phyloP scores from a whole-genome alignment of 208 protist genomes.

The Vickermania spadyakhi region DNA sequence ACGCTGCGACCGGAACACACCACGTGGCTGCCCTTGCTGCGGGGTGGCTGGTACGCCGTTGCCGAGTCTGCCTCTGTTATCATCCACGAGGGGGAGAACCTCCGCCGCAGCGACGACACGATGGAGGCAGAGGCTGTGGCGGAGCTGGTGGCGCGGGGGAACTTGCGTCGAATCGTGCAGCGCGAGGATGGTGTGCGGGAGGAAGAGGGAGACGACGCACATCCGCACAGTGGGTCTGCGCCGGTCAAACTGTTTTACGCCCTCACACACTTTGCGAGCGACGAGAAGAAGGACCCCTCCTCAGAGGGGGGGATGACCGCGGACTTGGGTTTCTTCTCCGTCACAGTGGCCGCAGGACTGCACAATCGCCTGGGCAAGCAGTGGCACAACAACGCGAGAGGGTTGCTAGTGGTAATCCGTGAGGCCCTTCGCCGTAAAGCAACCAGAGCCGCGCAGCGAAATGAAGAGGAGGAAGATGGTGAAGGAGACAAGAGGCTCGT shows the following conservation, averaged over 20 bases:
- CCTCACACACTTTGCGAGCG: conserved; percentile 12
- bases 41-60: neutral
- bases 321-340: conserved; percentile 35
- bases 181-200: neutral
- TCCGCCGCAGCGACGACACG: neutral
- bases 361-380: conserved; percentile 75
- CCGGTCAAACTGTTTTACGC: conserved; percentile 54
- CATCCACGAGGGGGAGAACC: neutral
- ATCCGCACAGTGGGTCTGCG: conserved; percentile 13
- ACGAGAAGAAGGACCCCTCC: neutral
- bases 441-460: too few relatives aligned
- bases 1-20: neutral
- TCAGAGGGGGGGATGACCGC: neutral
- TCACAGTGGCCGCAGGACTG: conserved; percentile 46
- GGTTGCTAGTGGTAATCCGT: conserved; percentile 29
- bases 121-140: neutral
- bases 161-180: neutral
- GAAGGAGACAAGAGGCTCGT: conserved; percentile 16
- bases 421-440: conserved; percentile 43
- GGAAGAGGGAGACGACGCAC: neutral
- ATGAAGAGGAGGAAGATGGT: conserved; percentile 15
- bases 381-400: conserved; percentile 66
- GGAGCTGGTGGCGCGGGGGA: neutral
- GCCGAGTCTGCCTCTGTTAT: too few relatives aligned
- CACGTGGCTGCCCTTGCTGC: neutral